Evolutionary conservation across 2,329 filamentous ascomycete species (phyloP).

Genomic region (Diaporthe sp.): DNA sequence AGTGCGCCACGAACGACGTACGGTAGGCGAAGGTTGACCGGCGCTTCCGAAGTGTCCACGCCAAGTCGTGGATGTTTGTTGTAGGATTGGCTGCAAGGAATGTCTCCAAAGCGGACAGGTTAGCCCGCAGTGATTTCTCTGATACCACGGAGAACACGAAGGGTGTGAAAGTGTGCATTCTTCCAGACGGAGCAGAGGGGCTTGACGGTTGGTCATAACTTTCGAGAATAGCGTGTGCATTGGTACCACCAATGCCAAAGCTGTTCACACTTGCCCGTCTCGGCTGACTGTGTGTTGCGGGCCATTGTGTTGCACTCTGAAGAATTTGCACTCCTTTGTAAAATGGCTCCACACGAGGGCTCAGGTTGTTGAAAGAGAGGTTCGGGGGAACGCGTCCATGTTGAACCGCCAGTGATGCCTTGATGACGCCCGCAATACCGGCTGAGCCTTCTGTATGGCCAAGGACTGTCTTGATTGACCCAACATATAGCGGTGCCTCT

Average conservation of each 20-base stretch:
- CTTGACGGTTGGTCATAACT: neutral
- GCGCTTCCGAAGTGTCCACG: neutral
- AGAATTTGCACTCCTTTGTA: conserved; percentile 43
- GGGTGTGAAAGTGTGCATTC: neutral
- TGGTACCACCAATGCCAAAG: conserved; percentile 34
- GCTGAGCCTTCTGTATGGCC: conserved; percentile 58
- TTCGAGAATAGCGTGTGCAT: conserved; percentile 19
- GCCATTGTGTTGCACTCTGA: neutral
- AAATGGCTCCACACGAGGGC: conserved; percentile 48
- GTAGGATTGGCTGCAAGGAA: neutral
- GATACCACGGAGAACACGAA: neutral
- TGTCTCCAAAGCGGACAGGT: neutral
- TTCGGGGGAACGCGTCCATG: conserved; percentile 52
- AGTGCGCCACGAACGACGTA: neutral
- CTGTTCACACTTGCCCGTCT: conserved; percentile 24
- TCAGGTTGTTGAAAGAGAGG: conserved; percentile 50
- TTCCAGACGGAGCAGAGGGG: neutral
- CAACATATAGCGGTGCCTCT: conserved; percentile 43
- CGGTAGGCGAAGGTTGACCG: neutral
- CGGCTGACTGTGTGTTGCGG: neutral
- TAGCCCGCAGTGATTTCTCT: neutral
- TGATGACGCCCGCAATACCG: conserved; percentile 56
- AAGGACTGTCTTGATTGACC: conserved; percentile 50
- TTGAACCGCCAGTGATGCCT: conserved; percentile 51
- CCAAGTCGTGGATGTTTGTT: neutral